phyloP scores from a whole-genome alignment of 1,284 basidiomycete species.

The Sphaerobolus stellatus region DNA sequence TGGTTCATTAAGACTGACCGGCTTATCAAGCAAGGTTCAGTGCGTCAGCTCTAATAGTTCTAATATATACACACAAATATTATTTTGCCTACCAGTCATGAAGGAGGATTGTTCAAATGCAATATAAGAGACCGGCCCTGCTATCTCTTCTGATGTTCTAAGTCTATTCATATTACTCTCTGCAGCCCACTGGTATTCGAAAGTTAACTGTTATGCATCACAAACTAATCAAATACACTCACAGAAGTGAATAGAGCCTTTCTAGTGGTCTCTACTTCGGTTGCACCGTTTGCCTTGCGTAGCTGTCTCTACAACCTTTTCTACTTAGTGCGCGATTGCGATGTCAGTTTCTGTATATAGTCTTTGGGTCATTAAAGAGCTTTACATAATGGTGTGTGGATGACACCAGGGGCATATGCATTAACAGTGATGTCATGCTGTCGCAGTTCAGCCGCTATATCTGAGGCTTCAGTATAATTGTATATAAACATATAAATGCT shows the following conservation, averaged over 20 bases:
- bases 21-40: neutral
- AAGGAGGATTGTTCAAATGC: slow-evolving; percentile 20
- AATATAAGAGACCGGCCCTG: slow-evolving; percentile 19
- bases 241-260: slow-evolving; percentile 6
- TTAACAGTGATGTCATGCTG: slow-evolving; percentile 26
- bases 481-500: slow-evolving; percentile 14
- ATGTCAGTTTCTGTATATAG: neutral
- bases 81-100: slow-evolving; percentile 18
- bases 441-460: slow-evolving; percentile 17
- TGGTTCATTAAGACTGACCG: slow-evolving; percentile 5
- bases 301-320: neutral
- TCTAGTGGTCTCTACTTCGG: neutral
- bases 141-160: slow-evolving; percentile 19
- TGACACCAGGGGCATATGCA: slow-evolving; percentile 27
- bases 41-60: neutral
- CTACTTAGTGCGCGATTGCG: slow-evolving; percentile 8
- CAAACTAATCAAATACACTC: neutral
- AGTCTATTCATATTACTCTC: slow-evolving; percentile 13
- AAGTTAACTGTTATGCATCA: neutral
- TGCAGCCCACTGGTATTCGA: neutral
- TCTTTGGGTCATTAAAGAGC: neutral
- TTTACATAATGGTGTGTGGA: slow-evolving; percentile 25
- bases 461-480: no score
- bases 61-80: neutral
- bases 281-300: neutral